Evolutionary conservation across 2,329 filamentous ascomycete genomes (phyloP).

Genomic region (Venturiaceae sp.): DNA sequence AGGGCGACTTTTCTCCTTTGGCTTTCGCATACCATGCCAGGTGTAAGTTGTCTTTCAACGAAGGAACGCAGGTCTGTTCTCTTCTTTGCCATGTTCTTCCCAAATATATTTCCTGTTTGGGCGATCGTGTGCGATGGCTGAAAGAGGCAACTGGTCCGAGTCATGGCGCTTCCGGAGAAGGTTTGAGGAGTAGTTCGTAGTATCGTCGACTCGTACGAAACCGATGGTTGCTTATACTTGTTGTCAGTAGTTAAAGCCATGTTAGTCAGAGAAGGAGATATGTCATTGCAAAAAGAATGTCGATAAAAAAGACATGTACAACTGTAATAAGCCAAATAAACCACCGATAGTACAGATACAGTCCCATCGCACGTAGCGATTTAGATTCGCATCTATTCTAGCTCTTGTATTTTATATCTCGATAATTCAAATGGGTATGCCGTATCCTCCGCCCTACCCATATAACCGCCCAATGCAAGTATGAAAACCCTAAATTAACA

Average conservation of each 20-base stretch:
- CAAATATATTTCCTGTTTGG: too few species aligned
- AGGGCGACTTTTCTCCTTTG: too few species aligned
- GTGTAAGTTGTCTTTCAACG: too few species aligned
- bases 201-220: background rate
- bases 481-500: background rate
- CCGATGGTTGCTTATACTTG: background rate
- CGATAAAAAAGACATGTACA: background rate
- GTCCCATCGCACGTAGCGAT: background rate
- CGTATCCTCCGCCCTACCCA: background rate
- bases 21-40: too few species aligned
- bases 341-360: background rate
- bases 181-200: background rate
- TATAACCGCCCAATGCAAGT: background rate
- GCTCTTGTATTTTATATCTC: background rate
- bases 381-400: background rate
- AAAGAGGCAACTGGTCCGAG: background rate
- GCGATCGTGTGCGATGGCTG: background rate
- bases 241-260: background rate
- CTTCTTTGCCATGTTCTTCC: too few species aligned
- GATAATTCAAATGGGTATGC: background rate
- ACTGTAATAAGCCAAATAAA: background rate
- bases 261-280: background rate
- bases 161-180: background rate
- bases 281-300: background rate
- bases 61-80: too few species aligned